These are phyloP conservation scores for Oryza australiensis DNA, from an alignment of 176 grass and related monocot genomes.

Conservation along the genomic window DNA sequence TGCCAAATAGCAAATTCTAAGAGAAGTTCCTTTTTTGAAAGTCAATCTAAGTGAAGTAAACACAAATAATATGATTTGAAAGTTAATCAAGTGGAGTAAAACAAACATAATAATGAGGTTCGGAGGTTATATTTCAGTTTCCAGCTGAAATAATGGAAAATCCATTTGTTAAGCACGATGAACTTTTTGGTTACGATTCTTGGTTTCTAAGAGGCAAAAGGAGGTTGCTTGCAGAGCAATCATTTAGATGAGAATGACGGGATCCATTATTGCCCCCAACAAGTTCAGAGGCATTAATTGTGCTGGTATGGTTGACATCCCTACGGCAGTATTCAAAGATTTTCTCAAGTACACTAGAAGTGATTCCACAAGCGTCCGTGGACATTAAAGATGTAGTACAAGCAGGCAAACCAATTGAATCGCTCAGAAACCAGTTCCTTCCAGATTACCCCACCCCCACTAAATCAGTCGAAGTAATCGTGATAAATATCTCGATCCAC, in stretches of 20 bases:
- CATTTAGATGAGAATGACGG: conserved; percentile 15
- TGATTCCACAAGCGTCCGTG: conserved; percentile 18
- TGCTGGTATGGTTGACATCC: conserved; percentile 41
- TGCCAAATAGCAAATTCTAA: conserved; percentile 7
- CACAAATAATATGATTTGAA: not conserved
- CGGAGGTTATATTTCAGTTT: not conserved
- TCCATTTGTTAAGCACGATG: conserved; percentile 8
- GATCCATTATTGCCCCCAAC: conserved; percentile 30
- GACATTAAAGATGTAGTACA: conserved; percentile 33
- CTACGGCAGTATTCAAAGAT: conserved; percentile 54
- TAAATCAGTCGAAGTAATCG: conserved; percentile 32
- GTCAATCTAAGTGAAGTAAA: too few species aligned
- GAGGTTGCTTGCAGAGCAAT: conserved; percentile 36
- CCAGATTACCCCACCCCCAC: conserved; percentile 36
- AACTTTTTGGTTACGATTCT: conserved; percentile 3
- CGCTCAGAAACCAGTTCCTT: conserved; percentile 34
- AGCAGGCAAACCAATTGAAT: conserved; percentile 38
- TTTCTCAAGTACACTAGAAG: conserved; percentile 34
- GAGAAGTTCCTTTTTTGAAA: not conserved
- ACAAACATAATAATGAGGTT: not conserved
- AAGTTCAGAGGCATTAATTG: conserved; percentile 40
- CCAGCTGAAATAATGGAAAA: conserved; percentile 4
- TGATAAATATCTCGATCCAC: conserved; percentile 25
- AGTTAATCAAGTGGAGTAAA: conserved; percentile 22
- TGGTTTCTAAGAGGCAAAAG: conserved; percentile 10